Evolutionary conservation across 1,284 basidiomycete species (phyloP).

Genomic region (Singerocomus inundabilis): DNA sequence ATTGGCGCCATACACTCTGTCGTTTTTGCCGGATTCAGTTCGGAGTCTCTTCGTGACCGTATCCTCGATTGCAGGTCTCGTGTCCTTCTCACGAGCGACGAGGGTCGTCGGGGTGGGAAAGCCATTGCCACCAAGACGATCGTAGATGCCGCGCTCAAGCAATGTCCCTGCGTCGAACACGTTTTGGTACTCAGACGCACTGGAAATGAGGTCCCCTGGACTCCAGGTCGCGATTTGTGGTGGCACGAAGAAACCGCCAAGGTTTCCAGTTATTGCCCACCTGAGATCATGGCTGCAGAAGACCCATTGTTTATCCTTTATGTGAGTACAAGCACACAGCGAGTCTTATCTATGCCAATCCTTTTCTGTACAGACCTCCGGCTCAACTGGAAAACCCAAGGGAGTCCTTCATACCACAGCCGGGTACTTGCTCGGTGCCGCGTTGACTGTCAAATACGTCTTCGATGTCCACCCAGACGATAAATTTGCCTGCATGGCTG

Average conservation of each 20-base stretch:
- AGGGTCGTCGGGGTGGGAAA: constrained; percentile 93
- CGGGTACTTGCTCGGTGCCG: constrained; percentile 90
- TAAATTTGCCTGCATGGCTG: constrained; percentile 97
- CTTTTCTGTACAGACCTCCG: constrained; percentile 66
- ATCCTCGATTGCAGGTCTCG: constrained; percentile 87
- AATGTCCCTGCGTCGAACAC: constrained; percentile 85
- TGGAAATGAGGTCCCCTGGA: constrained; percentile 82
- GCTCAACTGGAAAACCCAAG: constrained; percentile 96
- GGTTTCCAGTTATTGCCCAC: constrained; percentile 88
- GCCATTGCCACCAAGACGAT: constrained; percentile 95
- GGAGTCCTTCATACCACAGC: constrained; percentile 95
- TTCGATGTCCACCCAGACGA: constrained; percentile 95
- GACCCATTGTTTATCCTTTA: constrained; percentile 99
- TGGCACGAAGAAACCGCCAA: constrained; percentile 91
- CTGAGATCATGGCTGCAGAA: constrained; percentile 84
- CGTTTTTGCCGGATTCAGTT: constrained; percentile 96
- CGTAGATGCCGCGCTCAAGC: constrained; percentile 89
- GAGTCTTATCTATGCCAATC: constrained; percentile 1
- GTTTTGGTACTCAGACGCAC: constrained; percentile 91
- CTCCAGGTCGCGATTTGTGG: constrained; percentile 88
- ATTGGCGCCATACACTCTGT: constrained; percentile 99
- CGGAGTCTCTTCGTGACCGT: constrained; percentile 95
- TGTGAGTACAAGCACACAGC: constrained; percentile 48
- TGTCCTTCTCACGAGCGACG: constrained; percentile 94
- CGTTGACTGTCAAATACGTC: constrained; percentile 92